Conservation (phyloP, 1,284 basidiomycete species). For the Cutaneotrichosporon sp. region DNA sequence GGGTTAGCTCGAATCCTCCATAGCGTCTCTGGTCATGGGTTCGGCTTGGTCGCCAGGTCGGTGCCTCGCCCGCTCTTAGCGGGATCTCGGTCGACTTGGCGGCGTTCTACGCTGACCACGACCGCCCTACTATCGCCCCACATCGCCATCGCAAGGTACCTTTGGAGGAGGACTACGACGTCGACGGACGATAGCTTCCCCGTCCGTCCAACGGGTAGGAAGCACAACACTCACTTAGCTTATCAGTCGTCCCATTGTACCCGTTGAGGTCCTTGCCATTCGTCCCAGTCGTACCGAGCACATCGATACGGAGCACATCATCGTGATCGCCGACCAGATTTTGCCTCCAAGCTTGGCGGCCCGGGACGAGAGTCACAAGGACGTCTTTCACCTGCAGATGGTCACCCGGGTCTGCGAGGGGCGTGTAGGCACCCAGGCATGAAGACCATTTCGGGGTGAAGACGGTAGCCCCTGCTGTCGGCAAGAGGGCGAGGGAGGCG, state of each 20-base stretch:
- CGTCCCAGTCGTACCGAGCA: slow-evolving; percentile 44
- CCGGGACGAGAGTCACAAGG: slow-evolving; percentile 64
- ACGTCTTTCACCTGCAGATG: slow-evolving; percentile 58
- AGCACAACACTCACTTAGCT: slow-evolving; percentile 56
- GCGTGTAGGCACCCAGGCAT: slow-evolving; percentile 24
- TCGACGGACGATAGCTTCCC: too few relatives aligned
- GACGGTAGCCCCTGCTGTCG: slow-evolving; percentile 22
- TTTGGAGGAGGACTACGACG: too few relatives aligned
- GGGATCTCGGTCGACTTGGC: too few relatives aligned
- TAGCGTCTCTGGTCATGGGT: too few relatives aligned
- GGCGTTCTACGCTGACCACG: too few relatives aligned
- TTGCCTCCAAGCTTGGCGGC: slow-evolving; percentile 38
- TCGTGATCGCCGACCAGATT: slow-evolving; percentile 35
- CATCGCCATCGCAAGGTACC: too few relatives aligned
- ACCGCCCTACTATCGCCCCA: too few relatives aligned
- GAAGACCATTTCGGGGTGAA: slow-evolving; percentile 27
- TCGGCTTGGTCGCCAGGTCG: too few relatives aligned
- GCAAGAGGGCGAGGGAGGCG: slow-evolving; percentile 5
- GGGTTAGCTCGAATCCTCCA: too few relatives aligned
- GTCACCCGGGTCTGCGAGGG: slow-evolving; percentile 17
- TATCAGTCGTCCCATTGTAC: slow-evolving; percentile 57
- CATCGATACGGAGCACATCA: slow-evolving; percentile 42
- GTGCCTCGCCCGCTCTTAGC: too few relatives aligned
- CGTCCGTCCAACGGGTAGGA: too few relatives aligned
- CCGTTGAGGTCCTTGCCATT: slow-evolving; percentile 56